Evolutionary conservation across 371 early-diverging fungal genomes (phyloP).

Genomic region (Mortierella sp.): DNA sequence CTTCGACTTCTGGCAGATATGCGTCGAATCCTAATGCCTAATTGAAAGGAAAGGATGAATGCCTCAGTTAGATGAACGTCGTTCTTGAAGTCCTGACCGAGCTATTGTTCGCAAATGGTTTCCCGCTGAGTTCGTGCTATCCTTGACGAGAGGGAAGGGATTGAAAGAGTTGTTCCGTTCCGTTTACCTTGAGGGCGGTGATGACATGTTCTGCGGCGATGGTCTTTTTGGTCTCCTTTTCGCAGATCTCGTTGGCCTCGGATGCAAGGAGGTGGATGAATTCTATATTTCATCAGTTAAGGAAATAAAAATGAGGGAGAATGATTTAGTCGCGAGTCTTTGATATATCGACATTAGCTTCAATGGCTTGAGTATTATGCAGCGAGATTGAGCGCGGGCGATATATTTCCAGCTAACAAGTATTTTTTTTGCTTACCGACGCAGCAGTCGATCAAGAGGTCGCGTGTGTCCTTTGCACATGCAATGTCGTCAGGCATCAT

Average conservation of each 20-base stretch:
- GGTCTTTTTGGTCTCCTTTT: constrained; percentile 98
- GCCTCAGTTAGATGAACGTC: neutral
- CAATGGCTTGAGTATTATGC: neutral
- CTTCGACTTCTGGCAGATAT: constrained; percentile 91
- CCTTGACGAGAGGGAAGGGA: no score
- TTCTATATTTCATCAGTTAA: constrained; percentile 64
- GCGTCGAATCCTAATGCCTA: constrained; percentile 92
- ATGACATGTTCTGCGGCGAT: constrained; percentile 98
- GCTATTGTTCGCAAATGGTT: no score
- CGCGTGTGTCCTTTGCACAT: constrained; percentile 96
- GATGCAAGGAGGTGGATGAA: constrained; percentile 95
- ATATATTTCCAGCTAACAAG: no score
- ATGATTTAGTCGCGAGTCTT: no score
- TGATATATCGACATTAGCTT: neutral
- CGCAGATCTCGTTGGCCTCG: constrained; percentile 98
- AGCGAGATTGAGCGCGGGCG: no score
- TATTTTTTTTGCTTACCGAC: constrained; percentile 70
- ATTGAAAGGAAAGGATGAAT: constrained; percentile 4
- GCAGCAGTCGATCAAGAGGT: constrained; percentile 94
- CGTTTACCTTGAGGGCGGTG: constrained; percentile 87
- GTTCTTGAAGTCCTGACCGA: no score
- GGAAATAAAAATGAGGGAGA: neutral
- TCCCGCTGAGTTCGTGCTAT: no score
- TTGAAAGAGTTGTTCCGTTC: no score
- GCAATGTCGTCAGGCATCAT: constrained; percentile 90